Evolutionary conservation across 208 protist species (phyloP), one percentile per base, ranked within the genome.

Genomic region (Acanthamoeba lenticulata): DNA sequence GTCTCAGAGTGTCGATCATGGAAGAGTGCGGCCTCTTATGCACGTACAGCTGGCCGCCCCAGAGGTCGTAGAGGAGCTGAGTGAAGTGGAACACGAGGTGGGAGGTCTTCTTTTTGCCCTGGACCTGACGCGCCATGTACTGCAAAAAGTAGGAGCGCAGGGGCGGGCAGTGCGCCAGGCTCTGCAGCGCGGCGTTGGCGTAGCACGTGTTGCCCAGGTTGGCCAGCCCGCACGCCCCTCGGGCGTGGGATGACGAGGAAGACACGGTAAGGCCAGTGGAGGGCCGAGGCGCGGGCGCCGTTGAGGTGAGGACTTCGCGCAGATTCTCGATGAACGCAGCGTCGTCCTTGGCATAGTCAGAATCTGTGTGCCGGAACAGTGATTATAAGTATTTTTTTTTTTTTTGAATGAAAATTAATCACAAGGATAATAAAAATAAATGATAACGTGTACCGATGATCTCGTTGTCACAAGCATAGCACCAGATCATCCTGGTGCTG

Each of bases 141-240:
- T 62, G 49, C 5, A 95, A 40, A 47, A 99, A 96, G 55, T 95
- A 95, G 15, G 95, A 95, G 0, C 97, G 96, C 29, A 99, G 97
- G n/a, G 69, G 81, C 15, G 92, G 92, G 60, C 98, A 98, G 95
- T 99, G 98, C 36, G 94, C 95, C 27, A 99, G 96, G 38, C 99
- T 96, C 96, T 99, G 99, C 65, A 99, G 94, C 34, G 97, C 97
- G 0, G 97, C 95, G 95, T 99, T 99, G 95, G 99, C 99, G 97
- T 99, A 99, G 95, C 99, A 99, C 27, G 99, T 99, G 95, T 99
- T 99, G 49, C 99, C 98, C 5, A 99, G 90, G 92, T 99, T 99
- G 52, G 94, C 19, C 13, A 99, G 92, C 1, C 98, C 98, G 74
- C 65, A 88, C 7, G 85, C 45, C 45, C 95, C 95, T 55, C 47